Conservation (phyloP, 1,284 basidiomycete species). For the Pyrrhoderma noxium region DNA sequence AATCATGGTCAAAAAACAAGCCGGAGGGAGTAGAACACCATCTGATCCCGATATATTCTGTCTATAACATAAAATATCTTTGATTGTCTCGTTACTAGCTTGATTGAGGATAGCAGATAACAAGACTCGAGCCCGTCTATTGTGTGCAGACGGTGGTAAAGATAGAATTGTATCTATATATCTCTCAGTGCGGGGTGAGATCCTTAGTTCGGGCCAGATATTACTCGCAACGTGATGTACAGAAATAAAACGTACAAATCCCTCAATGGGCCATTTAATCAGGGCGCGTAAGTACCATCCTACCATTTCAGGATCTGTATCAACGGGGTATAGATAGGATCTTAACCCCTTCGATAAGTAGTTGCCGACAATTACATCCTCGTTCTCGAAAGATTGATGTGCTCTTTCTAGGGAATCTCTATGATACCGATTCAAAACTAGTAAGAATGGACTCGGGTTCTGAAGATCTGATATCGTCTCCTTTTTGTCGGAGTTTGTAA, state of each 20-base stretch:
- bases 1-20: too few relatives aligned
- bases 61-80: constrained; percentile 48
- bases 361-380: constrained; percentile 39
- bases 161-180: not conserved
- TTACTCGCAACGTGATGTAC: constrained; percentile 73
- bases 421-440: constrained; percentile 53
- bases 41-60: constrained; percentile 24
- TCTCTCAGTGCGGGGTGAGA: not conserved
- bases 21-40: too few relatives aligned
- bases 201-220: constrained; percentile 61
- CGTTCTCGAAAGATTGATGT: constrained; percentile 80
- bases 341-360: constrained; percentile 28
- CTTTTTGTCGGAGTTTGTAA: constrained; percentile 23
- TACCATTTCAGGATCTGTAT: constrained; percentile 61
- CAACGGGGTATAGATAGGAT: constrained; percentile 68
- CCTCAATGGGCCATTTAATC: constrained; percentile 39
- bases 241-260: constrained; percentile 66
- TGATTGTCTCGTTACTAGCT: constrained; percentile 39
- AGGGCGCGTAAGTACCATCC: constrained; percentile 50
- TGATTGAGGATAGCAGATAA: constrained; percentile 46
- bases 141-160: constrained; percentile 20
- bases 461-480: not conserved
- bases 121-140: constrained; percentile 42
- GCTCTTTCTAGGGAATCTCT: constrained; percentile 53
- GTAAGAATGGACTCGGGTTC: not conserved